Base-by-base conservation (phyloP, 306 rosid genomes). In the Cyamopsis tetragonoloba region DNA sequence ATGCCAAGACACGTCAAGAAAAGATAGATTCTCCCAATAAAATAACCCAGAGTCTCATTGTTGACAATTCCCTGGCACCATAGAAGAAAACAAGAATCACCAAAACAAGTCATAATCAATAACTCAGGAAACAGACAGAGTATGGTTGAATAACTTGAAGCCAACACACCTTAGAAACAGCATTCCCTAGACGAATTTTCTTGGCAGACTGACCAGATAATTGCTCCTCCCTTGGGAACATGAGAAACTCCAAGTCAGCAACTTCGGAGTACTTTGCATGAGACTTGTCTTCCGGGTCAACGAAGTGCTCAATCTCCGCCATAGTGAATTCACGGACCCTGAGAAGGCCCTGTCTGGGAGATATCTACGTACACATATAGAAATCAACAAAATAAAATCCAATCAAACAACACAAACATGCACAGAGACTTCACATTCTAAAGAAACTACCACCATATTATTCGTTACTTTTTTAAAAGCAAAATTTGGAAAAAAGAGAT, bases 221-320 rank as follows among this genome's bases (percentile, higher is more conserved):
- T 74, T 95, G 99, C 58, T 83, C 88, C 17, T 85, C 88, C 80
- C 97, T 86, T 4, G 99, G 97, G 62, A 95, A 91, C 99, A 95
- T 95, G 14, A 88, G 60, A 82, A 95, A 86, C 82, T 90, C 95
- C 79, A 90, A 79, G 49, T 75, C 80, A 27, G 88, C 83, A 77
- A 95, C 92, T 12, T 90, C 96, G 3, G 84, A 30, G 57, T 83
- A 95, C 65, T 91, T 95, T 2, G 88, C 87, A 77, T 95, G 99
- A 62, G 95, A 83, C 72, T 95, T 95, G 62, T 95, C 91, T 47
- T 86, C 88, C 0, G 99, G 99, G 73, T 95, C 97, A 50, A 95
- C 97, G 51, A 95, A 95, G 80, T 95, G 99, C 76, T 95, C 99
- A 77, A 95, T 95, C 75, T 95, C 97, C 0, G 99, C 99, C 30